These are phyloP conservation scores for Acanthamoeba healyi DNA, from an alignment of 208 protist species.

Conservation along the genomic window DNA sequence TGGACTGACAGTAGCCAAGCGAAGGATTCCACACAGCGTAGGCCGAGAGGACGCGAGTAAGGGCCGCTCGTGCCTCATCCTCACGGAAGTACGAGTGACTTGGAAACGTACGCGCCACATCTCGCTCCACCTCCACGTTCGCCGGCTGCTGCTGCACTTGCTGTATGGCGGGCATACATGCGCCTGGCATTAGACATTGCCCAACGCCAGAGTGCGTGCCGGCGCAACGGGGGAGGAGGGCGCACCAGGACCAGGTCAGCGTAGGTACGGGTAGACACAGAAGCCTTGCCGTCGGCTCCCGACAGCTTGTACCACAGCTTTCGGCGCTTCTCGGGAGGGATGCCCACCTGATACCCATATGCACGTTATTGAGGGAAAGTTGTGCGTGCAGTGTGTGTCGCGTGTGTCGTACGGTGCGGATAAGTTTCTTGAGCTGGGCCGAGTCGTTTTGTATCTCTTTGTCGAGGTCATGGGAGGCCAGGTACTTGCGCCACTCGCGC, in stretches of 20 bases:
- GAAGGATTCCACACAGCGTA: conserved; percentile 61
- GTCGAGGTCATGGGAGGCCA: conserved; percentile 63
- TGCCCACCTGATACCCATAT: conserved; percentile 8
- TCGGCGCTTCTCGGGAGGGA: conserved; percentile 52
- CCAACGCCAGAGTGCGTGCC: neutral
- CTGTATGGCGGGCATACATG: neutral
- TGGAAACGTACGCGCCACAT: conserved; percentile 65
- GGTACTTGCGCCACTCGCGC: conserved; percentile 70
- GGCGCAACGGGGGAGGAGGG: no score
- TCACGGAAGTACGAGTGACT: conserved; percentile 60
- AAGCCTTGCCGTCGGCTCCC: conserved; percentile 70
- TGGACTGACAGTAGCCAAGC: conserved; percentile 75
- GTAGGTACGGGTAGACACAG: conserved; percentile 42
- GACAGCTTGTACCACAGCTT: conserved; percentile 76
- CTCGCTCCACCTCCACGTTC: conserved; percentile 37
- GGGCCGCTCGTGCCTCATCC: conserved; percentile 10
- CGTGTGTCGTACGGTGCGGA: conserved; percentile 17
- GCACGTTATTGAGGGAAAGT: no score
- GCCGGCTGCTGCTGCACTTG: neutral
- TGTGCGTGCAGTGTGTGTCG: no score
- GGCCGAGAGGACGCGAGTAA: conserved; percentile 64
- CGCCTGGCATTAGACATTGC: neutral
- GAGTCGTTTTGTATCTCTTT: conserved; percentile 74
- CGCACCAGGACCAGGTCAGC: conserved; percentile 36
- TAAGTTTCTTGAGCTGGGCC: conserved; percentile 58